A percentile compares a stretch with the other conserved stretches of the same genome.
These are phyloP conservation scores for Lentinula raphanica DNA, from an alignment of 768 basidiomycete genomes.

Conservation along the genomic window DNA sequence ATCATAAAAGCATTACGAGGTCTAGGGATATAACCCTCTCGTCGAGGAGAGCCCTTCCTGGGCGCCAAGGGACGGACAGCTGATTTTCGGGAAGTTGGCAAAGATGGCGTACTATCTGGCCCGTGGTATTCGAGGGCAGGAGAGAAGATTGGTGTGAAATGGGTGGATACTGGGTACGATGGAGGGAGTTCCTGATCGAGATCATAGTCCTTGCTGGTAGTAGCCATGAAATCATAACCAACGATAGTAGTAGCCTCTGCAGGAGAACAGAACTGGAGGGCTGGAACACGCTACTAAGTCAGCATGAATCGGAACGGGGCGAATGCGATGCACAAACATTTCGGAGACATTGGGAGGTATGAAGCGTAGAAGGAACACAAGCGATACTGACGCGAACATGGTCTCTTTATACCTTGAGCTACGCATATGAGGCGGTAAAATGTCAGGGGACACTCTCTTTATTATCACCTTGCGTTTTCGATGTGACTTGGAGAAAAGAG, in stretches of 20 bases:
- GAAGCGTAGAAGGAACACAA: not conserved
- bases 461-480: not conserved
- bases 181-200: not conserved
- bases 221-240: not conserved
- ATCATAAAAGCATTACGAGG: slow-evolving; percentile 85
- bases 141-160: not conserved
- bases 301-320: not conserved
- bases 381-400: not conserved
- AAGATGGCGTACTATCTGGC: not conserved
- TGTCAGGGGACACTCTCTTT: not conserved
- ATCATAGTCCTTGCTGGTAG: slow-evolving; percentile 1
- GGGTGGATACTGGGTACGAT: not conserved
- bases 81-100: not conserved
- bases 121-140: slow-evolving; percentile 5
- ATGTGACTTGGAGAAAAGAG: not conserved
- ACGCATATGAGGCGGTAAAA: not conserved
- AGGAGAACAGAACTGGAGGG: not conserved
- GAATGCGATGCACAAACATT: not conserved
- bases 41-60: slow-evolving; percentile 16
- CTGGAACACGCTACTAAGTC: not conserved
- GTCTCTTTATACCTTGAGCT: not conserved
- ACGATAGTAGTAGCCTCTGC: not conserved
- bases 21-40: slow-evolving; percentile 57
- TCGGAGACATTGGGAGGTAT: not conserved
- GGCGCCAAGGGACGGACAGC: not conserved